Evolutionary conservation across 352 stramenopile species (phyloP), one percentile per base, ranked within the genome.

Genomic region (Pythium brassicae): DNA sequence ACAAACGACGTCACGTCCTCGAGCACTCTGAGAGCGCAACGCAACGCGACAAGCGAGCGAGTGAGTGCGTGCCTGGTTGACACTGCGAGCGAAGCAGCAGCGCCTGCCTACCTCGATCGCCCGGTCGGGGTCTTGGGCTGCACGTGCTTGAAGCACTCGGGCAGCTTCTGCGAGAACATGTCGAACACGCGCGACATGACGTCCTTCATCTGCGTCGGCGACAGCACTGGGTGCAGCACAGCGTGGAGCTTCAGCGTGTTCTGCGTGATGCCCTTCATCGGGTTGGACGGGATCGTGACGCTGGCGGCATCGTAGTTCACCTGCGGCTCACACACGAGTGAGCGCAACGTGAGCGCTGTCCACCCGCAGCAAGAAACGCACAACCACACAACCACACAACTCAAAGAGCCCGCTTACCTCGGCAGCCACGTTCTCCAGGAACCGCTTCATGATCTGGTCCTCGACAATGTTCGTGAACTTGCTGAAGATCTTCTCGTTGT

Each of bases 401-500:
- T n/a, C n/a, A 46, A 34, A 32, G 10, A 22, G 39, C n/a, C 9
- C 10, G 66, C 63, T 26, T 34, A 83, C 76, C 57, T 91, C 79
- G 8, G 73, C 72, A 27, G 82, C 71, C 44, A 93, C 69, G 34
- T 90, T 89, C 52, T 93, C 83, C 45, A 95, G 49, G 51, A 87
- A 90, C 5, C 95, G 79, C 60, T 98, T 97, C 69, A 99, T 95
- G 65, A 98, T 98, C 59, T 94, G 84, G 54, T 98, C 94, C 63
- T 97, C 94, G 53, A 99, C 97, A 52, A 99, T 98, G 52, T 80
- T 96, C 1, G 97, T 97, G 71, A 99, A 98, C 64, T 98, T 99
- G 65, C 83, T 96, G 50, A 98, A 89, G 63, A 99, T 98, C 62
- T 98, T 98, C 68, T 98, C 91, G 61, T 95, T 96, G 72, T 99